Base-by-base conservation (phyloP, 106 monocot species). In the Acorus gramineus region DNA sequence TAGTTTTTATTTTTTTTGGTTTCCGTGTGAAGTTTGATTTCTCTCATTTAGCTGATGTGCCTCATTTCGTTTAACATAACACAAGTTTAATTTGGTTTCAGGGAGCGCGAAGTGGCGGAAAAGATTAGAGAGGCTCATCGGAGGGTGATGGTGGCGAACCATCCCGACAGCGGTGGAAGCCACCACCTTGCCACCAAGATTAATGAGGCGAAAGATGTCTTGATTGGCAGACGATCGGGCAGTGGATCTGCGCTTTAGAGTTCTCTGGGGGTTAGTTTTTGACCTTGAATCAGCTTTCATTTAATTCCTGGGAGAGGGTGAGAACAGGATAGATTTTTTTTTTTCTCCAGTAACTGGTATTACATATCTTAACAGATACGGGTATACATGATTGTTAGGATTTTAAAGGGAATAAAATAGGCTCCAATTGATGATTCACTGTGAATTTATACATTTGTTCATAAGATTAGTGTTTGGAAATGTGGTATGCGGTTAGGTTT, bases 101-200 rank as follows among this genome's bases (percentile, higher is more conserved):
- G 87, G 68, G 87, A 92, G 61, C 92, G 74, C 70, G 87, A 77
- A 44, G 77, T 75, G 7, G 4, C 66, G 6, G 82, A 87, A 47
- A 92, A 80, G 75, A 85, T 92, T n/a, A 92, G 73, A 64, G 92
- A 80, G 68, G 92, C 87, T 42, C 87, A 92, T 60, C 74, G 80
- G 78, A 87, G 79, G 51, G 84, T 85, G 47, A 92, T 92, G 92
- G 71, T 87, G 11, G 87, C 87, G 0, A 92, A 92, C 64, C 92
- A 92, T 59, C 92, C 92, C 9, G 92, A 92, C 60, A 56, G 67
- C 2, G 87, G 92, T 28, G 92, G 92, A 47, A 92, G 92, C 51
- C 84, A 92, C 73, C 87, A 82, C 52, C 72, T 92, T 45, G 87
- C 87, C 4, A 78, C 84, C 1, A 92, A 92, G 75, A 76, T 92